These are phyloP conservation scores for Ustilago tritici DNA, from an alignment of 1,284 basidiomycete species.

Conservation along the genomic window DNA sequence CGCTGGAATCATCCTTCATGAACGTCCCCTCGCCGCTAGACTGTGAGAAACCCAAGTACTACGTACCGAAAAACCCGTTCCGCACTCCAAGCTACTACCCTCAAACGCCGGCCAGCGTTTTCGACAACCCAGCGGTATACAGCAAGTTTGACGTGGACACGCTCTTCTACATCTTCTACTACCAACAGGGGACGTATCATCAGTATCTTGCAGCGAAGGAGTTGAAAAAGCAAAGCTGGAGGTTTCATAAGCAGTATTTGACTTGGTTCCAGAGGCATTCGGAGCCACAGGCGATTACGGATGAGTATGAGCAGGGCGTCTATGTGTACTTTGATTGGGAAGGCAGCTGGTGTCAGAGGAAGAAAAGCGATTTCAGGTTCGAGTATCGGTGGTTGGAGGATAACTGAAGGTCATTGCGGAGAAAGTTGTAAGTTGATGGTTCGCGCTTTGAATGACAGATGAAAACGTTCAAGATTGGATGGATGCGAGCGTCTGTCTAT, in stretches of 20 bases:
- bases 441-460: not conserved
- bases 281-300: conserved; percentile 98
- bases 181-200: conserved; percentile 94
- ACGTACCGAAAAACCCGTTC: conserved; percentile 92
- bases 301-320: conserved; percentile 99
- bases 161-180: conserved; percentile 99
- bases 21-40: conserved; percentile 92
- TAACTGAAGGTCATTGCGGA: conserved; percentile 27
- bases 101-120: conserved; percentile 82
- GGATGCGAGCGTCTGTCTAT: too few species aligned
- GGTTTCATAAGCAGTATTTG: conserved; percentile 98
- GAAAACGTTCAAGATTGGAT: not conserved
- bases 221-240: conserved; percentile 97
- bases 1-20: conserved; percentile 88
- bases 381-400: conserved; percentile 62
- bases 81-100: conserved; percentile 95
- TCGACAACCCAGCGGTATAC: conserved; percentile 88
- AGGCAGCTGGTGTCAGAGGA: conserved; percentile 87
- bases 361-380: conserved; percentile 95
- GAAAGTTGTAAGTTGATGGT: not conserved
- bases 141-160: conserved; percentile 96
- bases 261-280: conserved; percentile 99
- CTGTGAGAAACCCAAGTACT: conserved; percentile 79
- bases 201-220: conserved; percentile 98
- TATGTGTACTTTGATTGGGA: conserved; percentile 71